Percentiles rank a stretch among this genome's conserved stretches.
Conservation (phyloP, 495 filamentous ascomycete species). For the Aspergillus steynii region DNA sequence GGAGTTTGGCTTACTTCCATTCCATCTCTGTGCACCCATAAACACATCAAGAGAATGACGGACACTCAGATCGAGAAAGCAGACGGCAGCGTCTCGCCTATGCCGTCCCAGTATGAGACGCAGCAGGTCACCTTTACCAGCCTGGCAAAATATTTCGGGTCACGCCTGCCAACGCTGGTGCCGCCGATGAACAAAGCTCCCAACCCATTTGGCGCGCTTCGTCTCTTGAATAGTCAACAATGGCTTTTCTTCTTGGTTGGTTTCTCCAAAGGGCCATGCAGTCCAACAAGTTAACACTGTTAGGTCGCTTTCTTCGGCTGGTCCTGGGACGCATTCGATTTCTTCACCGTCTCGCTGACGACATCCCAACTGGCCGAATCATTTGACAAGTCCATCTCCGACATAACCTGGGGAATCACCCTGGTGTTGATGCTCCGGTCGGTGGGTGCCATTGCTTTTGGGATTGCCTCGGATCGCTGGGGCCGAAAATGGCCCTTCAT, state of each 20-base stretch:
- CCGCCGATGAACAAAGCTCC: slow-evolving; percentile 77
- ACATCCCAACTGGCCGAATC: slow-evolving; percentile 63
- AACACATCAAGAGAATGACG: neutral
- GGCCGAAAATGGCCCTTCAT: slow-evolving; percentile 89
- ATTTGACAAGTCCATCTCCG: slow-evolving; percentile 66
- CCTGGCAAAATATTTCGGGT: slow-evolving; percentile 61
- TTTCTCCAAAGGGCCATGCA: neutral
- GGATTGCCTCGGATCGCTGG: slow-evolving; percentile 78
- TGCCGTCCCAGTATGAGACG: slow-evolving; percentile 29
- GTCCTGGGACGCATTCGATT: slow-evolving; percentile 89
- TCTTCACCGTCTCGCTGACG: slow-evolving; percentile 85
- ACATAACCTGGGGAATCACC: slow-evolving; percentile 92
- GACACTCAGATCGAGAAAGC: neutral
- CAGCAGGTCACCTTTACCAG: slow-evolving; percentile 46
- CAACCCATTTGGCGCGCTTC: slow-evolving; percentile 73
- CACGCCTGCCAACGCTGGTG: slow-evolving; percentile 70
- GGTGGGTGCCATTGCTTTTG: slow-evolving; percentile 71
- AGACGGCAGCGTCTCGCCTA: neutral
- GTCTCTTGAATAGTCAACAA: slow-evolving; percentile 69
- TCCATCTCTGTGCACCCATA: neutral
- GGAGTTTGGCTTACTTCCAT: neutral
- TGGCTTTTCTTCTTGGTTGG: slow-evolving; percentile 79
- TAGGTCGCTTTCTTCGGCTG: slow-evolving; percentile 67
- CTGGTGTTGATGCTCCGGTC: slow-evolving; percentile 79
- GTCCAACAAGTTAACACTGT: slow-evolving; percentile 5